phyloP scores from a whole-genome alignment of 345 rosid species.

The Diplotaxis tenuifolia region DNA sequence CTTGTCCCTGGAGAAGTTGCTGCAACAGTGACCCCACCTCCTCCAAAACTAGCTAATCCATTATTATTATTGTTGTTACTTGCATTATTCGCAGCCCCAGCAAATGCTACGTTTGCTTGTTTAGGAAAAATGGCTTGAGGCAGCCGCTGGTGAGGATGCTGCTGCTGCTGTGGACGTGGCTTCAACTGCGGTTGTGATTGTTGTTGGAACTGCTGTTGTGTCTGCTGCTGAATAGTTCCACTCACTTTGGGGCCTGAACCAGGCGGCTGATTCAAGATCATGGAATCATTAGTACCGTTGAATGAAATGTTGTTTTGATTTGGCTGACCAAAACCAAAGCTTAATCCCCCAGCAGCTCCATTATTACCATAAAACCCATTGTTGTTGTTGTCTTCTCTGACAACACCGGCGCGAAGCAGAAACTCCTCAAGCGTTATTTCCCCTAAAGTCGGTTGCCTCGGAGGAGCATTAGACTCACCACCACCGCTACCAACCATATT shows the following conservation, averaged over 20 bases:
- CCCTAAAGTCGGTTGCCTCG: constrained; percentile 59
- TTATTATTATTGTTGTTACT: constrained; percentile 43
- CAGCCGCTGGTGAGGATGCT: constrained; percentile 18
- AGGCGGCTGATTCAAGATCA: constrained; percentile 46
- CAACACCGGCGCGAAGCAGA: constrained; percentile 76
- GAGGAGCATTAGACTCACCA: constrained; percentile 40
- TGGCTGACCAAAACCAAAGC: constrained; percentile 59
- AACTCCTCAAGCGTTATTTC: constrained; percentile 95
- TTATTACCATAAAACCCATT: constrained; percentile 44
- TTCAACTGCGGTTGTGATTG: constrained; percentile 35
- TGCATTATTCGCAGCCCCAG: constrained; percentile 47
- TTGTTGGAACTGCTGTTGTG: constrained; percentile 1
- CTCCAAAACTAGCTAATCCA: constrained; percentile 51
- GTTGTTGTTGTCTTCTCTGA: constrained; percentile 64
- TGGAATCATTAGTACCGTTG: constrained; percentile 34
- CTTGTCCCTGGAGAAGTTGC: constrained; percentile 67
- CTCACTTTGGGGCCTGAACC: constrained; percentile 44
- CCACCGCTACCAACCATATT: constrained; percentile 38
- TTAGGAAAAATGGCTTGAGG: constrained; percentile 55
- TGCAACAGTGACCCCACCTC: constrained; percentile 45
- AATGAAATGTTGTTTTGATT: constrained; percentile 46
- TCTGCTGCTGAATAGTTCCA: constrained; percentile 41
- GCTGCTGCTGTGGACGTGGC: constrained; percentile 9
- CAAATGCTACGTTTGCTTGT: constrained; percentile 58
- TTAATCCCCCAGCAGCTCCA: constrained; percentile 42